Conservation (phyloP, 2,329 filamentous ascomycete genomes). For the Venturia effusa region DNA sequence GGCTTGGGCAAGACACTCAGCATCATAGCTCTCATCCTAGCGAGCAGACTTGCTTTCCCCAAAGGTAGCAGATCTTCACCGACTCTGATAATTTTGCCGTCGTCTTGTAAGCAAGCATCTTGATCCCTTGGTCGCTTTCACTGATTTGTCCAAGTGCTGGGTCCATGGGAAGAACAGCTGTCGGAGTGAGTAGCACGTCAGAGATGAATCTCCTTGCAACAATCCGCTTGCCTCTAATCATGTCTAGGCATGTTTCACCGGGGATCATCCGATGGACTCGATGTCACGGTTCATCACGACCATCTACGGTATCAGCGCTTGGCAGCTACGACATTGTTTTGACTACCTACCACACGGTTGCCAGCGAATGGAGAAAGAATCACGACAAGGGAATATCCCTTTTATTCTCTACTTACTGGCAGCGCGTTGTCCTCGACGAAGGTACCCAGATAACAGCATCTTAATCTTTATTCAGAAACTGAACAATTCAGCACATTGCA, state of each 20-base stretch:
- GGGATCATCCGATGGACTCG: conserved; percentile 11
- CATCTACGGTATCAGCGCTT: conserved; percentile 36
- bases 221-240: background rate
- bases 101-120: conserved; percentile 13
- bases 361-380: conserved; percentile 56
- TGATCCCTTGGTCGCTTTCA: background rate
- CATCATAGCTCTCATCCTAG: conserved; percentile 66
- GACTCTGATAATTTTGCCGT: conserved; percentile 16
- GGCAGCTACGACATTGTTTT: conserved; percentile 73
- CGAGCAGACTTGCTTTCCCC: conserved; percentile 49
- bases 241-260: conserved; percentile 6
- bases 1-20: conserved; percentile 52
- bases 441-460: conserved; percentile 34
- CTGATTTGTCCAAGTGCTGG: conserved; percentile 11
- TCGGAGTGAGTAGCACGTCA: conserved; percentile 7
- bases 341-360: conserved; percentile 84
- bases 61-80: background rate
- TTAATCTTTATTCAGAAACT: background rate
- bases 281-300: conserved; percentile 13
- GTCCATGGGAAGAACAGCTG: conserved; percentile 13
- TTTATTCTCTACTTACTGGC: conserved; percentile 63
- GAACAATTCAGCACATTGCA: conserved; percentile 54
- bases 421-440: conserved; percentile 87
- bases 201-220: background rate
- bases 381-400: conserved; percentile 43